A percentile compares a stretch with the other conserved stretches of the same genome.
Conservation (phyloP, 768 basidiomycete genomes). For the Tricholoma matsutake region DNA sequence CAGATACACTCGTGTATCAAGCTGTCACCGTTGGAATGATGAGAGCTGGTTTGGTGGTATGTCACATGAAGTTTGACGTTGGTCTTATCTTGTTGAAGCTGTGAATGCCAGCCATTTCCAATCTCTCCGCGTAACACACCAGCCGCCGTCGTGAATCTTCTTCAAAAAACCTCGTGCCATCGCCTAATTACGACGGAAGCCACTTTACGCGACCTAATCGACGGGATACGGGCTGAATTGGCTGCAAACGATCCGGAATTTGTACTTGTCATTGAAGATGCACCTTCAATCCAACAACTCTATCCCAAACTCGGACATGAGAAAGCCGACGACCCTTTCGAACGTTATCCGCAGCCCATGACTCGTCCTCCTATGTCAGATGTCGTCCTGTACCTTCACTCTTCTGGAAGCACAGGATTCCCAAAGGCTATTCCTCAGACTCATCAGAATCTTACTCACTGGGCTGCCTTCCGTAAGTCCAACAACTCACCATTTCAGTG, state of each 20-base stretch:
- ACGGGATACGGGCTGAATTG: constrained; percentile 23
- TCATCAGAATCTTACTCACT: constrained; percentile 27
- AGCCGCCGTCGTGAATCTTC: constrained; percentile 29
- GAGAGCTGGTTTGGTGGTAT: constrained; percentile 26
- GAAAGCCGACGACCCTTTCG: constrained; percentile 24
- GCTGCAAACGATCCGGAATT: constrained; percentile 15
- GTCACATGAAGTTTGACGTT: constrained; percentile 1
- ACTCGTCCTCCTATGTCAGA: constrained; percentile 18
- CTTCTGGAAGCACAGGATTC: constrained; percentile 48
- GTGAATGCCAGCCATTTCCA: constrained; percentile 30
- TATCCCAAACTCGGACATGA: constrained; percentile 42
- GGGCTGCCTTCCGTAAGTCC: constrained; percentile 34
- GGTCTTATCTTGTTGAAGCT: too few species aligned
- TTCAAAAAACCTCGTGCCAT: constrained; percentile 35
- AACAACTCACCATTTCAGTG: background rate
- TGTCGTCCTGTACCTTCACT: constrained; percentile 39
- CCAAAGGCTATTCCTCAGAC: constrained; percentile 41
- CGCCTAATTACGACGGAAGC: constrained; percentile 33
- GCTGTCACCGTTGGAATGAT: constrained; percentile 31
- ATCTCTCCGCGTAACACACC: constrained; percentile 39
- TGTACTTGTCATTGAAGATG: constrained; percentile 26
- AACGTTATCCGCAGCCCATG: constrained; percentile 22
- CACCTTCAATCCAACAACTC: constrained; percentile 27
- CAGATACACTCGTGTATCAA: constrained; percentile 32
- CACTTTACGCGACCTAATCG: constrained; percentile 27